Percentiles rank a stretch among this genome's conserved stretches.
Conservation (phyloP, 352 stramenopile genomes). For the Phytophthora citricola region DNA sequence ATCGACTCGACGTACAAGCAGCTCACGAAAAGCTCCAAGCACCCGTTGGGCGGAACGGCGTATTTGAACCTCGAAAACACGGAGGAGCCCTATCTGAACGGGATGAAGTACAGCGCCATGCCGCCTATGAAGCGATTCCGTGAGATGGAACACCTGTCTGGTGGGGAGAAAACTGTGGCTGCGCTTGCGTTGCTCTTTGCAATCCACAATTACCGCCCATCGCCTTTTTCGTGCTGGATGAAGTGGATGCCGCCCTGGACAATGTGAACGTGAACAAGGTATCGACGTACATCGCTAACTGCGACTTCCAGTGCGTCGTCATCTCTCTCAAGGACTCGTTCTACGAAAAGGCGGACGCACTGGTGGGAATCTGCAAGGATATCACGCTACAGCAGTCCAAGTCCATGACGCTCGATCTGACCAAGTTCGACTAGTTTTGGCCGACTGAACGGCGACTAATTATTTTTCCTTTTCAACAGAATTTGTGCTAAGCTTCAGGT, state of each 20-base stretch:
- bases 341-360: conserved; percentile 94
- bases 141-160: conserved; percentile 98
- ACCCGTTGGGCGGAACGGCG: conserved; percentile 91
- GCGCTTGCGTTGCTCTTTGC: conserved; percentile 99
- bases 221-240: conserved; percentile 99
- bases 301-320: conserved; percentile 97
- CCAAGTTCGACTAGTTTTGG: conserved; percentile 54
- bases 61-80: conserved; percentile 89
- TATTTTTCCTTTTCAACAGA: conserved; percentile 5
- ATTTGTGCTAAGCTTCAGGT: conserved; percentile 14
- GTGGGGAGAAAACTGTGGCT: conserved; percentile 99
- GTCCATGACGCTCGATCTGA: conserved; percentile 86
- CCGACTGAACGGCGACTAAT: neutral
- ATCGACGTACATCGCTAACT: conserved; percentile 96
- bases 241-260: conserved; percentile 99
- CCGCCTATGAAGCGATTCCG: conserved; percentile 99
- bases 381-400: conserved; percentile 75
- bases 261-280: conserved; percentile 99
- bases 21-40: conserved; percentile 98
- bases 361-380: conserved; percentile 94
- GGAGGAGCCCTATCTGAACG: conserved; percentile 97
- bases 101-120: conserved; percentile 99
- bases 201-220: conserved; percentile 97
- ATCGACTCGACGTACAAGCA: conserved; percentile 97
- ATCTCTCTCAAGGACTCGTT: conserved; percentile 99